Evolutionary conservation across 257 asterid genomes (phyloP).

Genomic region (Sherardia arvensis): DNA sequence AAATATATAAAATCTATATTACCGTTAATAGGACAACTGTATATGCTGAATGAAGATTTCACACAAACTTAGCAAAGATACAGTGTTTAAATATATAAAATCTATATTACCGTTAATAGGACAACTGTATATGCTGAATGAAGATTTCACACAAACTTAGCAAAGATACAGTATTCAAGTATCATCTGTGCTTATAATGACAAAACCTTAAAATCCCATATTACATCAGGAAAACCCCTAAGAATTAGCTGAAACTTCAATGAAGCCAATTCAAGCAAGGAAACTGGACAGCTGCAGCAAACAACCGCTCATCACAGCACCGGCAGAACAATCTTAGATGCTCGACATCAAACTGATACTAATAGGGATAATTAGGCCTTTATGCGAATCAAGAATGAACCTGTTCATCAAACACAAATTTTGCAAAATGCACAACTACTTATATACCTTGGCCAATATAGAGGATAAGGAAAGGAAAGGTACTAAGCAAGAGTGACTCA

Average conservation of each 20-base stretch:
- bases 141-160: background rate
- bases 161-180: background rate
- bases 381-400: conserved; percentile 60
- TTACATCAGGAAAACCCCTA: background rate
- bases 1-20: too few relatives aligned
- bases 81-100: background rate
- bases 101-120: too few relatives aligned
- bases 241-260: background rate
- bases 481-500: conserved; percentile 32
- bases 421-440: background rate
- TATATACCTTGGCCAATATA: background rate
- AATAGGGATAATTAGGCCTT: conserved; percentile 38
- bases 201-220: background rate
- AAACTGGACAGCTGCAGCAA: background rate
- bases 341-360: conserved; percentile 1
- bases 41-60: background rate
- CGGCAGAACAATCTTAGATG: background rate
- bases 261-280: background rate
- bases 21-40: background rate
- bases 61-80: background rate
- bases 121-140: background rate
- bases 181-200: background rate
- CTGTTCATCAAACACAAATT: conserved; percentile 23
- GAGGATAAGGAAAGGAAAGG: background rate
- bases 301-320: background rate